Evolutionary conservation across 305 asterid genomes (phyloP).

Genomic region (Petunia hybrid): DNA sequence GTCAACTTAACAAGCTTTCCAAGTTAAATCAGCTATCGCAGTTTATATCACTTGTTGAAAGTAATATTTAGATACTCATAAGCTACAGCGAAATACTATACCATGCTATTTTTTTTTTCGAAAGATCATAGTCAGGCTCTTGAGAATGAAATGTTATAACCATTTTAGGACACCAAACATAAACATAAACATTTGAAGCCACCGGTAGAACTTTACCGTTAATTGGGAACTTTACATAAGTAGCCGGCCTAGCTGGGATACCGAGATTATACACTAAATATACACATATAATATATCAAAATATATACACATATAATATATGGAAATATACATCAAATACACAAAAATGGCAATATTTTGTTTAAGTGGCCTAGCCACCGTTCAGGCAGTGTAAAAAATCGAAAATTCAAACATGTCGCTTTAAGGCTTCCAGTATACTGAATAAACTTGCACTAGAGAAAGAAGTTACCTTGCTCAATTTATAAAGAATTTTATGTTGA

Average conservation of each 20-base stretch:
- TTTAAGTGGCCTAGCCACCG: not conserved
- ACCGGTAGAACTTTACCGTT: not conserved
- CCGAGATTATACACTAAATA: not conserved
- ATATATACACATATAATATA: not conserved
- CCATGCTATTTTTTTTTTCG: not conserved
- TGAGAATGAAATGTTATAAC: not conserved
- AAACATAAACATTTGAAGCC: not conserved
- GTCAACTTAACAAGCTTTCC: not conserved
- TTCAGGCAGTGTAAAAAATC: not conserved
- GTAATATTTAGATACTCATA: not conserved
- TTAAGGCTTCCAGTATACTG: too few relatives aligned
- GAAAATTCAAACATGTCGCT: not conserved
- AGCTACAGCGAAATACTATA: too few relatives aligned
- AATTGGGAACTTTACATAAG: not conserved
- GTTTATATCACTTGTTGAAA: too few relatives aligned
- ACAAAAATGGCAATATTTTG: not conserved
- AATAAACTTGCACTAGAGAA: not conserved
- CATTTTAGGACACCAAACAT: not conserved
- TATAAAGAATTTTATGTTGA: slow-evolving; percentile 71
- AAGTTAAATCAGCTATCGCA: not conserved
- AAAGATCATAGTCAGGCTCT: not conserved
- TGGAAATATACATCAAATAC: not conserved
- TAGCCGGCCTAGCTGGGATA: not conserved
- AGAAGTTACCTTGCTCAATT: slow-evolving; percentile 63
- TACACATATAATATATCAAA: not conserved